Evolutionary conservation across 2,329 filamentous ascomycete genomes (phyloP), one percentile per base, ranked within the genome.

Genomic region (Verticillium zaregamsianum): DNA sequence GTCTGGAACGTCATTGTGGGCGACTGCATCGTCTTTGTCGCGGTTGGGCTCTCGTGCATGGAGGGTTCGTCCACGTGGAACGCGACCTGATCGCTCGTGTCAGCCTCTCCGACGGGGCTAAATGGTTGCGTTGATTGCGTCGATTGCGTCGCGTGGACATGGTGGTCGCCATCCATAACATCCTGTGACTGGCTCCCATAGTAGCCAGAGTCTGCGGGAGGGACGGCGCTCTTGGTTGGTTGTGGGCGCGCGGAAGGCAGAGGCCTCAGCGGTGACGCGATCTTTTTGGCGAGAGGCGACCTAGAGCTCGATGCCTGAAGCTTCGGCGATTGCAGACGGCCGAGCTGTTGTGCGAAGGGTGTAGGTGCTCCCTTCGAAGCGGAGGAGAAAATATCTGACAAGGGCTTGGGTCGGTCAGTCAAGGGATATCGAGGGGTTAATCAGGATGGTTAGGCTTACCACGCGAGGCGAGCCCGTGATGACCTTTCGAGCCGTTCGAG

Each of bases 401-500:
- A 74, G 58, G 86, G 86, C 86, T 89, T 66, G 7, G 33, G 17
- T 57, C 9, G 5, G 65, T 80, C 63, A 78, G 71, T 52, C 59
- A 59, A 31, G 5, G 23, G 45, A 20, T 5, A 8, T 57, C 8
- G n/a, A 20, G 28, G 6, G 3, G 5, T 49, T 39, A 39, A 55
- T 54, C 59, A 39, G 49, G 65, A 12, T 64, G 54, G 57, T 61
- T 59, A 64, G 67, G 77, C 86, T 76, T 80, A 92, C 90, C 65
- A 87, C 84, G 69, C 90, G 85, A 35, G 80, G 74, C 72, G 90
- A 87, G 31, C 76, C 74, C 11, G 79, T 76, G 68, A 83, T 82
- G 57, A 76, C 76, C 72, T 90, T 93, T 61, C 87, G 85, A 37
- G 79, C 80, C 20, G 90, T 92, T 64, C 89, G 84, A 52, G 91